Evolutionary conservation across 192 early-diverging fungal species (phyloP).

Genomic region (Haplosporangium gracile): DNA sequence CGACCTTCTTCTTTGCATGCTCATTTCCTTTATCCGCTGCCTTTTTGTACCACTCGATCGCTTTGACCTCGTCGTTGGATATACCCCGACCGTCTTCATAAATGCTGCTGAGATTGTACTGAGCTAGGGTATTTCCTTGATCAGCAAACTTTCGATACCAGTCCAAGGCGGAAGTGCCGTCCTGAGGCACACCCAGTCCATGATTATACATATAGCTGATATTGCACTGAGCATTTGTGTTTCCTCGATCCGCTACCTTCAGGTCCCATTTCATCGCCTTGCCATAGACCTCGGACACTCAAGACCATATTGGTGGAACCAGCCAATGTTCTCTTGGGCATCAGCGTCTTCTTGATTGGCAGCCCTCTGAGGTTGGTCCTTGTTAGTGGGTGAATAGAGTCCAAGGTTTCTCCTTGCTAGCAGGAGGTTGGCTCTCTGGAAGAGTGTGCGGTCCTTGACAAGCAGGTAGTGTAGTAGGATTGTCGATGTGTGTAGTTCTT

Average conservation of each 20-base stretch:
- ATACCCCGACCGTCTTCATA: not conserved
- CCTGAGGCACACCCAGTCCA: not conserved
- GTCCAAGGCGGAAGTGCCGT: not conserved
- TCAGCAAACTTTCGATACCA: constrained; percentile 5
- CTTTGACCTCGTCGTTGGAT: not conserved
- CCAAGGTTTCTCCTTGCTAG: too few species aligned
- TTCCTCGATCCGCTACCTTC: not conserved
- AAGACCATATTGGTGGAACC: not conserved
- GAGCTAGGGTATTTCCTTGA: not conserved
- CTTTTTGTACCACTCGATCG: not conserved
- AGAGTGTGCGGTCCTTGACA: too few species aligned
- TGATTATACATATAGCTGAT: not conserved
- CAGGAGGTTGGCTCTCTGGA: too few species aligned
- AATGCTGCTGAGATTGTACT: not conserved
- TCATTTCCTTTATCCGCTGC: not conserved
- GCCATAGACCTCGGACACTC: not conserved
- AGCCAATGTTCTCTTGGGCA: not conserved
- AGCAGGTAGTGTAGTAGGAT: not conserved
- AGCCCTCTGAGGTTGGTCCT: not conserved
- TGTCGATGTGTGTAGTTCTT: not conserved
- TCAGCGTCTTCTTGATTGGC: not conserved
- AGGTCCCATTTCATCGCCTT: not conserved
- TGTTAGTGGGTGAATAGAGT: too few species aligned
- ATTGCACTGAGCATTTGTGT: not conserved
- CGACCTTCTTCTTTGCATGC: not conserved